Base-by-base conservation (phyloP, 371 early-diverging fungal genomes). In the Rhizomucor pusillus region DNA sequence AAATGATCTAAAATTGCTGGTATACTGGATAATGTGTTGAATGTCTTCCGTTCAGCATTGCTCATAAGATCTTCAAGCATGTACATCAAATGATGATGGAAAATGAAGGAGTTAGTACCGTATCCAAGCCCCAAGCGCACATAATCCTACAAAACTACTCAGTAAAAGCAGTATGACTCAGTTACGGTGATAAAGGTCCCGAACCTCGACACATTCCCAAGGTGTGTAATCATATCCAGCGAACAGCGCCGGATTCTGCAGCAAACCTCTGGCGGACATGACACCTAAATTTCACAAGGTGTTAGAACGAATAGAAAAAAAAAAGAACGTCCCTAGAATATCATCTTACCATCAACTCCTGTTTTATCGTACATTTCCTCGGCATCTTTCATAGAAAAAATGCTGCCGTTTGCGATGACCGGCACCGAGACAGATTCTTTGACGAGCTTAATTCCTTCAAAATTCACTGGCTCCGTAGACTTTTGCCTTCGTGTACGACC, bases 81-180 rank as follows among this genome's bases (percentile, higher is more conserved):
- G 71, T 77, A 95, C 92, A 93, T 93, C 25, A 97, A 56, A 62
- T 97, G 98, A 59, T 94, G 95, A 52, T 95, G 96, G 54, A 93
- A 83, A 43, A 97, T 92, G 57, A 89, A 90, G 3, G 80, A 77
- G 39, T 85, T 87, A 16, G 94, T 89, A 29, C 95, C 95, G 62
- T 91, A 94, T 0, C 81, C 88, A 0, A 95, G 46, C 0, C 89
- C 88, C 18, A 86, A 49, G 16, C 84, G 79, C 19, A 93, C 81
- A 62, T 90, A 97, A 35, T 82, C 77, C 76, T 87, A 75, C 24
- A 29, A 46, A 12, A 40, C 22, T 3, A n/a, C 3, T 37, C 19
- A 36, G 43, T 24, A 29, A 29, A 53, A 35, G n/a, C n/a, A n/a
- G n/a, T n/a, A n/a, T n/a, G n/a, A n/a, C n/a, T n/a, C 16, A 22